Base-by-base conservation (phyloP, 345 rosid genomes). In the Rhizophora mangle region DNA sequence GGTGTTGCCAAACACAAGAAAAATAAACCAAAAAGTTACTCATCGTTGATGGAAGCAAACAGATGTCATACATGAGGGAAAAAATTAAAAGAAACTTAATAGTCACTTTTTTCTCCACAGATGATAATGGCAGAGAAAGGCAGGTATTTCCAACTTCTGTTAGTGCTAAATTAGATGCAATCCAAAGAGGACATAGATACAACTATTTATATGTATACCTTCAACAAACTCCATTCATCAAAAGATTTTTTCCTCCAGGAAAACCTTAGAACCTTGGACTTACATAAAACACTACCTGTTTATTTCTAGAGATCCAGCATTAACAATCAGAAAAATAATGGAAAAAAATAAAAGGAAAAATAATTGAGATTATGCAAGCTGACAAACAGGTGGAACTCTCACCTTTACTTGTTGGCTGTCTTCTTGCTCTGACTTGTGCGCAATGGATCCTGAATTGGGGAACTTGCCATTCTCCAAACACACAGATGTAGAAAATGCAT, bases 401-500 rank as follows among this genome's bases (percentile, higher is more conserved):
- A 84, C 83, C 79, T 72, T 68, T n/a, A 43, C 43, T 3, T 32
- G 19, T 2, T 19, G 71, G 54, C 63, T 51, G 30, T 62, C 62
- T 29, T 54, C 56, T 21, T 53, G 61, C 58, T 80, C 69, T 15
- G 47, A 57, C 21, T 68, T 63, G 69, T 62, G 36, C 11, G 51
- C 26, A 53, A 29, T 36, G 52, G 59, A 61, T 49, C 26, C 65
- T 4, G 71, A 68, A 52, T 72, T 60, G 36, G 65, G 65, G 64
- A 67, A 75, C 62, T 53, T 65, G 29, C 47, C 56, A 1, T 69
- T 16, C 72, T 70, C 79, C 68, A 67, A 64, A 74, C 53, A 60
- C 18, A 63, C 13, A 7, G 76, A 71, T 19, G 85, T 78, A 59
- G 84, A 72, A 70, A 69, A 79, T 39, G 72, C 73, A 32, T 65